Base-by-base conservation (phyloP, 768 basidiomycete genomes). In the Rickenella mellea region DNA sequence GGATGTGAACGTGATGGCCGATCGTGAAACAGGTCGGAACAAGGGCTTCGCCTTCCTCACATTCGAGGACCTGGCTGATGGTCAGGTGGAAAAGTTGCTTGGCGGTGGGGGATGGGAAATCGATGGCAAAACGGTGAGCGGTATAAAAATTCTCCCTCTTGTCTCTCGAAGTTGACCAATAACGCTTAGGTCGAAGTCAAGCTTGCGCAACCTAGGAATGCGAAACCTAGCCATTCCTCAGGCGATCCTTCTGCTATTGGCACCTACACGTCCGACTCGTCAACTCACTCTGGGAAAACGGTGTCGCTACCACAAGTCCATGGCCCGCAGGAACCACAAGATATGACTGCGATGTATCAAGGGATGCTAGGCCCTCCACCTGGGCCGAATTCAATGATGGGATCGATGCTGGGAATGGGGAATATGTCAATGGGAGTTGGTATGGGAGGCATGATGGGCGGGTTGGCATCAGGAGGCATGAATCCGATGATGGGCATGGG, bases 11-110 rank as follows among this genome's bases (percentile, higher is more conserved):
- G 83, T 90, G 40, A 90, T 90, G 87, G 70, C 85, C 44, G 87
- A 90, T 56, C 70, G 81, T 39, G 83, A 87, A 42, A 75, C 80
- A 9, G 73, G 71, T 4, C 67, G 83, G 20, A 81, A 78, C 25
- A 86, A 89, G 58, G 87, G 87, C 1, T 90, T 90, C 50, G 87
- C 85, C 1, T 90, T 90, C 47, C 80, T 89, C 33, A 90, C 86
- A 0, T 90, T 86, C 55, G 76, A 78, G 48, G 78, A 83, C 47
- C n/a, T n/a, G n/a, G 68, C 65, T 40, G 72, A 71, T 28, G 61
- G 63, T 5, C 74, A 72, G 44, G 71, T 80, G 6, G 80, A 83
- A 20, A 73, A 76, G 46, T 73, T 83, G 8, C 73, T 89, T 30
- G 77, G 74, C 3, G 76, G 76, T 46, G 64, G 75, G n/a, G 79